Evolutionary conservation across 768 basidiomycete species (phyloP).

Genomic region (Auriscalpium vulgare): DNA sequence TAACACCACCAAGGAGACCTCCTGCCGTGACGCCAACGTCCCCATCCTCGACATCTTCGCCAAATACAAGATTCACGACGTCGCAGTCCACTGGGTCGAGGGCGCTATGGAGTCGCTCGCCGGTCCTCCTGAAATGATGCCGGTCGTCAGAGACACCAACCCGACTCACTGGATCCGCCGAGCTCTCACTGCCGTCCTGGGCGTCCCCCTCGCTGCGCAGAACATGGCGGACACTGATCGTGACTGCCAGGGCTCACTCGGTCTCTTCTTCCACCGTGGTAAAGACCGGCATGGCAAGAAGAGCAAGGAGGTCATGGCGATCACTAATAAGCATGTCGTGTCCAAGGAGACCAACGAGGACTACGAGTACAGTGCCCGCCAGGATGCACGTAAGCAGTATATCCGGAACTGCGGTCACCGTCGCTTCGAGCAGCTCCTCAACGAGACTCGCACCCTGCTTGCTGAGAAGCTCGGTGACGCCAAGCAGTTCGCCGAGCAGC

Average conservation of each 20-base stretch:
- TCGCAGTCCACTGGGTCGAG: slow-evolving; percentile 15
- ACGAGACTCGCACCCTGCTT: background rate
- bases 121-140: slow-evolving; percentile 2
- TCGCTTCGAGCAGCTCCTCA: background rate
- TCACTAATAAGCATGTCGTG: slow-evolving; percentile 21
- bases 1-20: slow-evolving; percentile 11
- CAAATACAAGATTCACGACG: slow-evolving; percentile 7
- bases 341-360: slow-evolving; percentile 18
- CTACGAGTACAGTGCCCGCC: background rate
- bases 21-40: slow-evolving; percentile 14
- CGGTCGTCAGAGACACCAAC: background rate
- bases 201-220: too few species aligned
- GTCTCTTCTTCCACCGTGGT: slow-evolving; percentile 4
- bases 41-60: slow-evolving; percentile 14
- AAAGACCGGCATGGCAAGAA: too few species aligned
- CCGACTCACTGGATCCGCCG: too few species aligned
- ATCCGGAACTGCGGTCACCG: background rate
- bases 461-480: background rate
- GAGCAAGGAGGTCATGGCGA: too few species aligned
- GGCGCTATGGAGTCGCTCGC: slow-evolving; percentile 4
- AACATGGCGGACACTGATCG: too few species aligned
- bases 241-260: too few species aligned
- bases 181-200: too few species aligned
- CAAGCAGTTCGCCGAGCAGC: background rate
- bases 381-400: background rate